Percentiles rank a stretch among this genome's conserved stretches.
Evolutionary conservation across 2,329 filamentous ascomycete genomes (phyloP).

Genomic region (Diaporthe citrichinensis): DNA sequence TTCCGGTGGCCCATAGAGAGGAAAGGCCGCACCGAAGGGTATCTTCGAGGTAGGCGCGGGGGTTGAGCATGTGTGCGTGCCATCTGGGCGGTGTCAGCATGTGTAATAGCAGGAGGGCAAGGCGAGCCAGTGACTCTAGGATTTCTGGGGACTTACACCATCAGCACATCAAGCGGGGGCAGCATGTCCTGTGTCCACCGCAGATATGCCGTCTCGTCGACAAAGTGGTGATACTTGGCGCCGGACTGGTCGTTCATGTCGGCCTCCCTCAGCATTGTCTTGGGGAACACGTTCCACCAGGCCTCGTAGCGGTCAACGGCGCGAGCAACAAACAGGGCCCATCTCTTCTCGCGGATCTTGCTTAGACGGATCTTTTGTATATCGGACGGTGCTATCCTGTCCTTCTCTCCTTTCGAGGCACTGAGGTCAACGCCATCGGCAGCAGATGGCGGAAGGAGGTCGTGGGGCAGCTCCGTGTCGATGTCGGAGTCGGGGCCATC

Average conservation of each 20-base stretch:
- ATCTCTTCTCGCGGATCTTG: slow-evolving; percentile 78
- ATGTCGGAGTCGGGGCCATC: slow-evolving; percentile 41
- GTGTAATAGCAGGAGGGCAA: neutral
- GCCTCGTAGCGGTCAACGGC: slow-evolving; percentile 77
- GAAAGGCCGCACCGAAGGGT: slow-evolving; percentile 70
- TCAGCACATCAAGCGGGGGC: slow-evolving; percentile 65
- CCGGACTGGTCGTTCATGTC: slow-evolving; percentile 51
- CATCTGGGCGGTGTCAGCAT: slow-evolving; percentile 26
- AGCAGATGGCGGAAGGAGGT: slow-evolving; percentile 24
- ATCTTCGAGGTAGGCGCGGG: slow-evolving; percentile 81
- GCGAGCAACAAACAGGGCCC: slow-evolving; percentile 77
- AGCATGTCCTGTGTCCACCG: slow-evolving; percentile 59
- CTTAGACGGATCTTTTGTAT: slow-evolving; percentile 61
- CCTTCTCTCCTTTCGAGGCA: slow-evolving; percentile 22
- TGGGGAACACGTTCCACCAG: slow-evolving; percentile 70
- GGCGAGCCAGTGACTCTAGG: neutral
- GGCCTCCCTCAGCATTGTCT: slow-evolving; percentile 50
- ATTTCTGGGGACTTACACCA: slow-evolving; percentile 54
- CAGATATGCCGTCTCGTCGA: slow-evolving; percentile 46
- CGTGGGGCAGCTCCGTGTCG: slow-evolving; percentile 8
- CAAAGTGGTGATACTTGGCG: slow-evolving; percentile 53
- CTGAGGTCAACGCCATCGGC: slow-evolving; percentile 14
- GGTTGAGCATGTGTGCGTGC: slow-evolving; percentile 86
- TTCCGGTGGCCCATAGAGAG: slow-evolving; percentile 71
- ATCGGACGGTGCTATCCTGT: slow-evolving; percentile 51